Evolutionary conservation across 257 asterid genomes (phyloP), one percentile per base, ranked within the genome.

Genomic region (Jacaranda mimosifolia): DNA sequence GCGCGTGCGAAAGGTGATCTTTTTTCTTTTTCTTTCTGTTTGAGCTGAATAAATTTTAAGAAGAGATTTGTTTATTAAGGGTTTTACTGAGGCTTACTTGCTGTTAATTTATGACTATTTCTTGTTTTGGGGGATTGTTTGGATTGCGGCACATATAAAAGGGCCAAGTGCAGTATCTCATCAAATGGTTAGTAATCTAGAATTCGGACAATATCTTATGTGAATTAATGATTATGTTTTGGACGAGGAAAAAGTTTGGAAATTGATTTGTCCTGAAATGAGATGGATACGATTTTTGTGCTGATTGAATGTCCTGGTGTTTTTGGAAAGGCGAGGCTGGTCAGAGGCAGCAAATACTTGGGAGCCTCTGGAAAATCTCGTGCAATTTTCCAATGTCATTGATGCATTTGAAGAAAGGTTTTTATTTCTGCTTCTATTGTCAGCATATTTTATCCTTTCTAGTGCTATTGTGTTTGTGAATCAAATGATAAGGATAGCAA

Each of bases 321-420:
- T 65, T 48, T 83, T 77, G 78, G 60, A 62, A 82, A 94, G 99
- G 99, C 92, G 96, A 68, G 98, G 92, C 72, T 94, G 98, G 98
- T 85, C 98, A 4, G 99, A 94, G 86, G 86, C 90, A 0, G 93
- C 81, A 4, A 94, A 94, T 72, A 94, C 98, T 4, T 94, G 99
- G 99, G 99, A 94, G 87, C 99, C 99, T 14, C 70, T 86, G 75
- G 89, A 84, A 56, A 92, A 94, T 83, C 80, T 94, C 77, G 12
- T 76, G 83, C 90, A 89, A 62, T 83, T 87, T 78, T 83, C 87
- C 0, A 96, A 93, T 88, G 60, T 92, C 52, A 84, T 94, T 53
- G 98, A 92, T 60, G 86, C 91, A 40, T 94, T 87, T 80, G 98
- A 92, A 81, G 96, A 91, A 63, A 94, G 98, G 98, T 94, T 38